Conservation (phyloP, 495 filamentous ascomycete genomes). For the Articulospora tetracladia region DNA sequence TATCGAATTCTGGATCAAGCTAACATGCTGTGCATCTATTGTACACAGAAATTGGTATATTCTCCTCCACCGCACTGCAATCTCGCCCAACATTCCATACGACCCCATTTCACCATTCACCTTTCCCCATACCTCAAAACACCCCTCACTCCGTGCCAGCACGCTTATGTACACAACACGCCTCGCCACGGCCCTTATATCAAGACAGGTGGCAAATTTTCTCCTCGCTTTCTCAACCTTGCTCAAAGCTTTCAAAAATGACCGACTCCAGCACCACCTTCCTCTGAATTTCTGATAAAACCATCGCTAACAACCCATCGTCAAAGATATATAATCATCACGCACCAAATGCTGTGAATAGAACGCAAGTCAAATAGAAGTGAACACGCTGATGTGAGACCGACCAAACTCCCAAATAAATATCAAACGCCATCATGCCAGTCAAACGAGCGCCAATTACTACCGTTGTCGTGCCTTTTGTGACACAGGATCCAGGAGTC, state of each 20-base stretch:
- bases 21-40: conserved; percentile 11
- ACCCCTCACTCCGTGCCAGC: conserved; percentile 23
- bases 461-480: background rate
- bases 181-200: background rate
- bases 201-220: background rate
- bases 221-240: background rate
- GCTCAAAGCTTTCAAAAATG: background rate
- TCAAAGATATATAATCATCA: background rate
- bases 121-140: too few relatives aligned
- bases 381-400: background rate
- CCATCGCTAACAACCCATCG: conserved; percentile 2
- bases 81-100: too few relatives aligned
- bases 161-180: conserved; percentile 23
- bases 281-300: background rate
- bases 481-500: background rate
- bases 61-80: background rate
- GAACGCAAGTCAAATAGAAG: background rate
- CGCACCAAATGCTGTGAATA: background rate
- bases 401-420: background rate
- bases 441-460: background rate
- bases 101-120: too few relatives aligned
- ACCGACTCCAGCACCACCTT: background rate
- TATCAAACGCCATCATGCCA: background rate
- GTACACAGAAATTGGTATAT: conserved; percentile 13
- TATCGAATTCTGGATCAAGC: conserved; percentile 21